These are phyloP conservation scores for Trichoderma aggressivum DNA, from an alignment of 2,329 filamentous ascomycete genomes.

Conservation along the genomic window DNA sequence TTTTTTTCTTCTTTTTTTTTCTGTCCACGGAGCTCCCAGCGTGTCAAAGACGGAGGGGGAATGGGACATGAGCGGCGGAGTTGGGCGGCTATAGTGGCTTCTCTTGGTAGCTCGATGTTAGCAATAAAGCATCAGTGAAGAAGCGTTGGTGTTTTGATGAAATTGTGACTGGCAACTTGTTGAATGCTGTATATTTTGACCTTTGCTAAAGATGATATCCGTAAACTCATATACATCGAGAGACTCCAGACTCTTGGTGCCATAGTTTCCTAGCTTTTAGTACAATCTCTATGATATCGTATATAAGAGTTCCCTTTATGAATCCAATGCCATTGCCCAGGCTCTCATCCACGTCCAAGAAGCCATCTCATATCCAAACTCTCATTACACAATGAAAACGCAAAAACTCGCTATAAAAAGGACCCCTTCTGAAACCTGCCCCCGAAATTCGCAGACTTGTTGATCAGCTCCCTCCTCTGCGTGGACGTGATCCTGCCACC, in stretches of 20 bases:
- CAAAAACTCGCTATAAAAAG: conserved; percentile 42
- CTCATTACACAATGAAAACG: background rate
- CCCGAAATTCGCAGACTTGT: conserved; percentile 75
- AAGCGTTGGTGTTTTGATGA: conserved; percentile 3
- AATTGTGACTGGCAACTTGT: background rate
- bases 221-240: conserved; percentile 19
- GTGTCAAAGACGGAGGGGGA: conserved; percentile 21
- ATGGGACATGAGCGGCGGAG: conserved; percentile 33
- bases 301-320: background rate
- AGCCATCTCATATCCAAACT: background rate
- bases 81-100: conserved; percentile 30
- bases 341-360: background rate
- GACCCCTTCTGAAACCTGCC: conserved; percentile 77
- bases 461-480: conserved; percentile 75
- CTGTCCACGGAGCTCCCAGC: background rate
- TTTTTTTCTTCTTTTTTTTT: background rate
- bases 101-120: conserved; percentile 24
- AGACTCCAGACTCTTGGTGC: conserved; percentile 14
- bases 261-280: conserved; percentile 20
- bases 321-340: background rate
- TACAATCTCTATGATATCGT: background rate
- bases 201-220: conserved; percentile 15
- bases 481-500: conserved; percentile 67
- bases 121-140: conserved; percentile 16
- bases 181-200: background rate